Conservation (phyloP, 805 yeast species). For the Saccharomyces mikatae region DNA sequence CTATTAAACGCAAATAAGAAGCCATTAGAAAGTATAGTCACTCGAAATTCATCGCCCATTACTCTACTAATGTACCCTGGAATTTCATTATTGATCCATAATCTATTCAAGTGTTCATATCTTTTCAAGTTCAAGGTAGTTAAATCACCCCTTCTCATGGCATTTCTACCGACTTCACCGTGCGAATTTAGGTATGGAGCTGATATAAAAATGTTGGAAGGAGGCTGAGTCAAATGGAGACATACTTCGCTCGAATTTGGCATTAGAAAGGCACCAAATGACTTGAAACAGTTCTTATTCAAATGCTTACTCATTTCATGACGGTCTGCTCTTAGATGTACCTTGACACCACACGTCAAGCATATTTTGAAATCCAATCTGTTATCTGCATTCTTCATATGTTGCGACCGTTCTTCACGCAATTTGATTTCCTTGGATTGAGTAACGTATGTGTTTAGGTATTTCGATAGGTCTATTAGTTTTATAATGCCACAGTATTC, state of each 20-base stretch:
- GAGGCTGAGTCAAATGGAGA: constrained; percentile 28
- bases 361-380: constrained; percentile 40
- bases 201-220: constrained; percentile 32
- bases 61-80: constrained; percentile 39
- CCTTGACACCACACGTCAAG: constrained; percentile 38
- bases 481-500: constrained; percentile 51
- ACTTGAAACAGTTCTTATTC: constrained; percentile 23
- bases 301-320: constrained; percentile 28
- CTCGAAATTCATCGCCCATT: constrained; percentile 30
- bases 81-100: constrained; percentile 57
- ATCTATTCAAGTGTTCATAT: constrained; percentile 46
- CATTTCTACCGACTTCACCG: constrained; percentile 61
- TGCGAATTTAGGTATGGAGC: constrained; percentile 70
- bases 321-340: constrained; percentile 27
- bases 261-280: constrained; percentile 31
- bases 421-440: constrained; percentile 23
- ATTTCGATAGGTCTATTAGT: constrained; percentile 44
- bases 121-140: constrained; percentile 48
- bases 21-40: constrained; percentile 22
- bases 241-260: constrained; percentile 32
- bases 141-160: constrained; percentile 45
- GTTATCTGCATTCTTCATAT: constrained; percentile 22
- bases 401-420: constrained; percentile 25
- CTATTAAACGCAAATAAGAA: constrained; percentile 22
- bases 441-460: constrained; percentile 35